phyloP scores from a whole-genome alignment of 768 basidiomycete species.

The Pulveroboletus ravenelii region DNA sequence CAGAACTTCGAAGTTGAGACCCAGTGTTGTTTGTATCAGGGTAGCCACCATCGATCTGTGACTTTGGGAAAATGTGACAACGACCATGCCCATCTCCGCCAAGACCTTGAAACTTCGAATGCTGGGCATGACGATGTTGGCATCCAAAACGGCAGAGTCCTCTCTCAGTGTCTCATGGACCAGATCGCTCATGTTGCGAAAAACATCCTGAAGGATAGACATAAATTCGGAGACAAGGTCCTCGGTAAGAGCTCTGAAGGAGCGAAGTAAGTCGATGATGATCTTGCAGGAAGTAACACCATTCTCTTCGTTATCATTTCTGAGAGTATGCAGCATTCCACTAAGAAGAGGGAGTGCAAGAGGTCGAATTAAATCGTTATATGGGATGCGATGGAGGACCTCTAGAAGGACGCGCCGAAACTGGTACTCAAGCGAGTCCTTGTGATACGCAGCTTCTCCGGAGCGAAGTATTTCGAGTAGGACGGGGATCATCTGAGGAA shows the following conservation, averaged over 20 bases:
- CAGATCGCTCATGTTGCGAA: slow-evolving; percentile 66
- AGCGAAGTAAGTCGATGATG: slow-evolving; percentile 82
- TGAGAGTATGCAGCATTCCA: slow-evolving; percentile 79
- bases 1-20: slow-evolving; percentile 76
- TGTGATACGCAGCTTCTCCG: slow-evolving; percentile 61
- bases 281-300: slow-evolving; percentile 87
- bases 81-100: slow-evolving; percentile 88
- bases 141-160: slow-evolving; percentile 50
- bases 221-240: slow-evolving; percentile 76
- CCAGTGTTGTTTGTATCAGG: slow-evolving; percentile 64
- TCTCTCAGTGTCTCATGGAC: slow-evolving; percentile 74
- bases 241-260: slow-evolving; percentile 67
- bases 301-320: slow-evolving; percentile 94
- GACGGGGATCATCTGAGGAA: slow-evolving; percentile 70
- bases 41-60: slow-evolving; percentile 62
- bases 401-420: slow-evolving; percentile 87
- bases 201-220: slow-evolving; percentile 71
- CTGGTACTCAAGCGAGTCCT: slow-evolving; percentile 66
- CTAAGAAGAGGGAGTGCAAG: slow-evolving; percentile 64
- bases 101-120: slow-evolving; percentile 90
- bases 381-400: slow-evolving; percentile 83
- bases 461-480: slow-evolving; percentile 68
- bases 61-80: slow-evolving; percentile 85
- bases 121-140: slow-evolving; percentile 58
- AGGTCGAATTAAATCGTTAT: slow-evolving; percentile 70